Conservation (phyloP, 441 rosid genomes). For the Flueggea neowawraea region DNA sequence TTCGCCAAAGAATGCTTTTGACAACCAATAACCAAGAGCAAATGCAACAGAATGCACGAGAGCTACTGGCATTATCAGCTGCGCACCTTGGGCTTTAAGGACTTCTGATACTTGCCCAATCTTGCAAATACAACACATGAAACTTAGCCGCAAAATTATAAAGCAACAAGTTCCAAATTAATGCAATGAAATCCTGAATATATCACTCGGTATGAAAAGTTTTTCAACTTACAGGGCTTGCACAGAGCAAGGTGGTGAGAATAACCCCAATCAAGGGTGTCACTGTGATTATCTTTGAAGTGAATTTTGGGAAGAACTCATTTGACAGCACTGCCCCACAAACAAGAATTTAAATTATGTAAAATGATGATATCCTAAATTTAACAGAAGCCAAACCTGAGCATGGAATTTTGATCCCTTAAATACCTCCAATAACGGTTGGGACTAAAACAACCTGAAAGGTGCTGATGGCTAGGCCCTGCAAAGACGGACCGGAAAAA, state of each 20-base stretch:
- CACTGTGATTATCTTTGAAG: conserved; percentile 66
- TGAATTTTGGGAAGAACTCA: conserved; percentile 90
- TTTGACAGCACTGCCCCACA: conserved; percentile 67
- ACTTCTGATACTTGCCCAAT: conserved; percentile 94
- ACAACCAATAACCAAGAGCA: conserved; percentile 85
- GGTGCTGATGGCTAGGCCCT: conserved; percentile 95
- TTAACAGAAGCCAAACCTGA: conserved; percentile 7
- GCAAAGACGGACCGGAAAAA: conserved; percentile 24
- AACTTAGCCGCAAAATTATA: neutral
- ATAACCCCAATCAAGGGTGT: conserved; percentile 95
- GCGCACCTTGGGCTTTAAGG: conserved; percentile 88
- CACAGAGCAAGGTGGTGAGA: conserved; percentile 90
- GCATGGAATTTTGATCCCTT: neutral
- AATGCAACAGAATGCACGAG: conserved; percentile 80
- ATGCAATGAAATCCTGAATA: neutral
- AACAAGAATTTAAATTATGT: conserved; percentile 11
- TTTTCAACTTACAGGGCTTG: conserved; percentile 51
- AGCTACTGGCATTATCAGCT: conserved; percentile 83
- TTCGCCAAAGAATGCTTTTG: conserved; percentile 82
- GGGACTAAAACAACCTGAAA: conserved; percentile 96
- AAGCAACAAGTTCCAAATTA: conserved; percentile 11
- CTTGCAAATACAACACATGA: conserved; percentile 27
- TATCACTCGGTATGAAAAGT: neutral
- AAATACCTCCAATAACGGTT: conserved; percentile 75
- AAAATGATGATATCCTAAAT: conserved; percentile 3